Conservation (phyloP, 257 asterid genomes). For the Eucommia ulmoides region DNA sequence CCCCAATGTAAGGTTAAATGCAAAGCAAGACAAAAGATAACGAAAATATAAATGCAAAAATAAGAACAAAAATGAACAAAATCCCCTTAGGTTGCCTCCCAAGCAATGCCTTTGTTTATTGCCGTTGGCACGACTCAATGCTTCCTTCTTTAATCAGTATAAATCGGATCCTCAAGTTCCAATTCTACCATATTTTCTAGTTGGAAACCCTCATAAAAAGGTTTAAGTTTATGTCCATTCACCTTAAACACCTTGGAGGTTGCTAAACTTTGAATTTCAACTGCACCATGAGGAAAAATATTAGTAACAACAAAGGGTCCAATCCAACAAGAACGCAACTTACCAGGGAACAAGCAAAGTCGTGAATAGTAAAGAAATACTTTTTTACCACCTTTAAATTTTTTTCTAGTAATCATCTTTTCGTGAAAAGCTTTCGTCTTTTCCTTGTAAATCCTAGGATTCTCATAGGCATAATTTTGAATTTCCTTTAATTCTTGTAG, state of each 20-base stretch:
- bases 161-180: constrained; percentile 2
- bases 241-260: constrained; percentile 1
- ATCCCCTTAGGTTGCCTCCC: neutral
- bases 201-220: neutral
- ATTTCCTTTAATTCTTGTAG: constrained; percentile 1
- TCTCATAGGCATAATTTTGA: neutral
- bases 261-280: constrained; percentile 1
- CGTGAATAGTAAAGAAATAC: neutral
- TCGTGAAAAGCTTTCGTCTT: neutral
- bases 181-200: neutral
- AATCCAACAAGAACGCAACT: constrained; percentile 1
- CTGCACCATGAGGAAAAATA: neutral
- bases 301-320: neutral
- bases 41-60: neutral
- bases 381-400: neutral
- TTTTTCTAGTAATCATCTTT: neutral
- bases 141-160: neutral
- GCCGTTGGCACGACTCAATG: constrained; percentile 1
- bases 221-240: neutral
- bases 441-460: neutral
- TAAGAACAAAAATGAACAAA: neutral
- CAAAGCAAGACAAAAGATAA: neutral
- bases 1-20: constrained; percentile 2
- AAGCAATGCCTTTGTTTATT: neutral
- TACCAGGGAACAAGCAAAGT: constrained; percentile 1